These are phyloP conservation scores for Spizellomyces sp. DNA, from an alignment of 192 early-diverging fungal species.

Conservation along the genomic window DNA sequence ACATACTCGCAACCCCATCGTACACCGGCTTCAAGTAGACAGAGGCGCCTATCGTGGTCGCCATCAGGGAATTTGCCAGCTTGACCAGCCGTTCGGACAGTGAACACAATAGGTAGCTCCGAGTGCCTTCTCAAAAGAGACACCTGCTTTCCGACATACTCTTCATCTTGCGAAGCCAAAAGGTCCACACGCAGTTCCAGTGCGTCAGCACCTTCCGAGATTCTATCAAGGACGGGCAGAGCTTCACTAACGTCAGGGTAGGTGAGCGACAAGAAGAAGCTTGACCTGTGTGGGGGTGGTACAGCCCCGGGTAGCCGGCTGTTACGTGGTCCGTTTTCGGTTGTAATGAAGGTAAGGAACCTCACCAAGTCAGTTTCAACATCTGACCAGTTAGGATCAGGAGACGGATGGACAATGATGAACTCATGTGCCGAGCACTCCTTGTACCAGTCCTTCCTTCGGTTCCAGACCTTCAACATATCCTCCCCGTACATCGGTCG, in stretches of 20 bases:
- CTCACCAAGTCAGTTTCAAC: slow-evolving; percentile 77
- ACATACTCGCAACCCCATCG: slow-evolving; percentile 94
- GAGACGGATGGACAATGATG: slow-evolving; percentile 57
- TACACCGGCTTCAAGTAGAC: slow-evolving; percentile 67
- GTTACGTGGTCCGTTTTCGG: slow-evolving; percentile 19
- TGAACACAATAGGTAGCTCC: slow-evolving; percentile 86
- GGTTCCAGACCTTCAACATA: slow-evolving; percentile 75
- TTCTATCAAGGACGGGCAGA: slow-evolving; percentile 53
- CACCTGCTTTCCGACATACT: slow-evolving; percentile 80
- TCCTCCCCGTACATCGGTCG: slow-evolving; percentile 85
- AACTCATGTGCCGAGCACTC: slow-evolving; percentile 85
- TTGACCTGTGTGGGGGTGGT: slow-evolving; percentile 35
- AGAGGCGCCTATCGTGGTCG: slow-evolving; percentile 62
- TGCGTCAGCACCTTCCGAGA: slow-evolving; percentile 82
- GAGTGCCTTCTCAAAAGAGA: slow-evolving; percentile 71
- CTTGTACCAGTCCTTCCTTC: slow-evolving; percentile 75
- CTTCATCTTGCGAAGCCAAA: slow-evolving; percentile 56
- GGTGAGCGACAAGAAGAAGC: slow-evolving; percentile 89
- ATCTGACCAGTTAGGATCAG: slow-evolving; percentile 63
- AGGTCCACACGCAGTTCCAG: slow-evolving; percentile 94
- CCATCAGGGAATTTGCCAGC: slow-evolving; percentile 79
- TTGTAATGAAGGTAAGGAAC: slow-evolving; percentile 71
- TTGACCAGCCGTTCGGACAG: slow-evolving; percentile 86
- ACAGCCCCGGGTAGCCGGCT: slow-evolving; percentile 34
- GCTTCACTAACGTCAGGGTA: slow-evolving; percentile 52